These are phyloP conservation scores for Microsporum audouinii DNA, from an alignment of 2,329 filamentous ascomycete genomes.

Conservation along the genomic window DNA sequence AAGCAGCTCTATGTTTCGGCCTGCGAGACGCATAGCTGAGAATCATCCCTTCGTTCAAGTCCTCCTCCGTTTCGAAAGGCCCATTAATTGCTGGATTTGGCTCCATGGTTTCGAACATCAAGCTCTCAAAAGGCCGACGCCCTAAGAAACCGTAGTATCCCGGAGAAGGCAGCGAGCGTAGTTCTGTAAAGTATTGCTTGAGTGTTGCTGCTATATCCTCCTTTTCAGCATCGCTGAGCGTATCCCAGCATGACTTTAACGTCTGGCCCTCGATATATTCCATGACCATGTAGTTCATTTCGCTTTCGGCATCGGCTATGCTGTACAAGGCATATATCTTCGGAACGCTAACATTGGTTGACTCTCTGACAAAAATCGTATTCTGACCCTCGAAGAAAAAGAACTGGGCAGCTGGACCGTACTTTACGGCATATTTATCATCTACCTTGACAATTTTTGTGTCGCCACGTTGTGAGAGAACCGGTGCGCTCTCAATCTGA, in stretches of 20 bases:
- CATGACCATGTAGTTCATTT: slow-evolving; percentile 23
- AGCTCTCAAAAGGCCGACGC: slow-evolving; percentile 15
- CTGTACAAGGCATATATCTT: slow-evolving; percentile 24
- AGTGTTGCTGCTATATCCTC: slow-evolving; percentile 16
- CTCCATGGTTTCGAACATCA: slow-evolving; percentile 22
- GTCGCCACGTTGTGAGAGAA: slow-evolving; percentile 8
- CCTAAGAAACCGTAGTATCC: slow-evolving; percentile 21
- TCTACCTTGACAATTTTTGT: slow-evolving; percentile 17
- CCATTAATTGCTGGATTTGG: slow-evolving; percentile 19
- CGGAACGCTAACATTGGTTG: slow-evolving; percentile 21
- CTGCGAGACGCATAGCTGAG: slow-evolving; percentile 17
- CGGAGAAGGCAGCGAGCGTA: slow-evolving; percentile 19
- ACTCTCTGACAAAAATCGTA: slow-evolving; percentile 22
- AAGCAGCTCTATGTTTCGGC: slow-evolving; percentile 18
- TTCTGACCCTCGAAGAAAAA: slow-evolving; percentile 23
- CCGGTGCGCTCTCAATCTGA: slow-evolving; percentile 7
- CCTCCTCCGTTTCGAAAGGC: slow-evolving; percentile 21
- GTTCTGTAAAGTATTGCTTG: slow-evolving; percentile 14
- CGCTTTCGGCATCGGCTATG: slow-evolving; percentile 9
- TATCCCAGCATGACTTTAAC: slow-evolving; percentile 16
- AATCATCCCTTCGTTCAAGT: slow-evolving; percentile 20
- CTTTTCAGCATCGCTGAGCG: slow-evolving; percentile 18
- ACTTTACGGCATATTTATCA: slow-evolving; percentile 19
- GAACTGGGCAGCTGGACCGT: slow-evolving; percentile 15
- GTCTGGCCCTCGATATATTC: slow-evolving; percentile 21